Percentiles rank a stretch among this genome's conserved stretches.
Evolutionary conservation across 306 rosid genomes (phyloP).

Genomic region (Malus asiatica): DNA sequence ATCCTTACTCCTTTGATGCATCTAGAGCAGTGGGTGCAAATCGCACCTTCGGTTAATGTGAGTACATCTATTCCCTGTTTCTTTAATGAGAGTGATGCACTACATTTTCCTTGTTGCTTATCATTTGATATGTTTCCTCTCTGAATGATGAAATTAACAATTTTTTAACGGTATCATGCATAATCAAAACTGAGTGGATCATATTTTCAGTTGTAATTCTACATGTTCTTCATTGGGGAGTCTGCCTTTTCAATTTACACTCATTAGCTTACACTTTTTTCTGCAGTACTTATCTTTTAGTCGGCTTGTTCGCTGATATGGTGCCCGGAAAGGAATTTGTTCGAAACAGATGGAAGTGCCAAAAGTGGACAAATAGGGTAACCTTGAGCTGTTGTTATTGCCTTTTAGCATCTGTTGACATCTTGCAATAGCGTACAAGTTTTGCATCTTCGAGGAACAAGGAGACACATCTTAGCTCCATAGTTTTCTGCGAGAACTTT

Average conservation of each 20-base stretch:
- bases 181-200: neutral
- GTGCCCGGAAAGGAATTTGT: slow-evolving; percentile 5
- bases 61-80: slow-evolving; percentile 22
- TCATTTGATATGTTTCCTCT: neutral
- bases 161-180: neutral
- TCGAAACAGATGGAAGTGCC: slow-evolving; percentile 14
- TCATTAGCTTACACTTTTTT: slow-evolving; percentile 2
- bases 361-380: slow-evolving; percentile 16
- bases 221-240: neutral
- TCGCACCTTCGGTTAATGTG: slow-evolving; percentile 44
- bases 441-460: slow-evolving; percentile 18
- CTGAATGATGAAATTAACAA: neutral
- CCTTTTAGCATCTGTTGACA: slow-evolving; percentile 17
- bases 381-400: slow-evolving; percentile 20
- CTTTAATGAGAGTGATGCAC: neutral
- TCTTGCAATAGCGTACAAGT: slow-evolving; percentile 23
- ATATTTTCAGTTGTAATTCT: neutral
- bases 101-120: neutral
- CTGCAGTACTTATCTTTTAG: slow-evolving; percentile 10
- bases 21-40: slow-evolving; percentile 40
- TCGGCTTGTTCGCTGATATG: slow-evolving; percentile 23
- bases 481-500: slow-evolving; percentile 30
- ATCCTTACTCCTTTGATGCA: slow-evolving; percentile 18
- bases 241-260: neutral
- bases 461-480: slow-evolving; percentile 23